Evolutionary conservation across 2,329 filamentous ascomycete genomes (phyloP).

Genomic region (Paraconiothyrium sp.): DNA sequence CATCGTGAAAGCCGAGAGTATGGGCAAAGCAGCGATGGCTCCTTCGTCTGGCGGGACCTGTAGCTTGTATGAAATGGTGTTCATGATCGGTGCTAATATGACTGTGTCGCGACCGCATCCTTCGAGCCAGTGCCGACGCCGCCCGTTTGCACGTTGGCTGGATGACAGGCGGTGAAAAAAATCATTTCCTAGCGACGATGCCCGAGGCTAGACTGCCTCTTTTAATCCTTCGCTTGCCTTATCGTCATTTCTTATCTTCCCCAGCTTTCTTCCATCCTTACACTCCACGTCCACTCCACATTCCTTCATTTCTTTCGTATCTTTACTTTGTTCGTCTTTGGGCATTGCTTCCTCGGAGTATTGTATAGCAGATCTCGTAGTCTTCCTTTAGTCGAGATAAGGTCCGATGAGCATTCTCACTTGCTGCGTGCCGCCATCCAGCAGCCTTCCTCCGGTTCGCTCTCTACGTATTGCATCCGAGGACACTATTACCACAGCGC

Average conservation of each 20-base stretch:
- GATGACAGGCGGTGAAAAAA: slow-evolving; percentile 47
- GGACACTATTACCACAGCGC: slow-evolving; percentile 31
- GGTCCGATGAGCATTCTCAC: slow-evolving; percentile 40
- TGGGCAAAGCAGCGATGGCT: not conserved
- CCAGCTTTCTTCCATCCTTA: slow-evolving; percentile 23
- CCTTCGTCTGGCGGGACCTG: not conserved
- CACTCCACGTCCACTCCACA: slow-evolving; percentile 21
- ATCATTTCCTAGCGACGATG: slow-evolving; percentile 22
- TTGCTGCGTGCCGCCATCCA: slow-evolving; percentile 44
- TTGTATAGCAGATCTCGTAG: slow-evolving; percentile 5
- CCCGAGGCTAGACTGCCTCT: slow-evolving; percentile 41
- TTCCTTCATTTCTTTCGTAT: slow-evolving; percentile 14
- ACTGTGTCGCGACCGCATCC: not conserved
- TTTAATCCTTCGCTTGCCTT: slow-evolving; percentile 14
- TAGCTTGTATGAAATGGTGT: not conserved
- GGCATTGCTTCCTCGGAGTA: slow-evolving; percentile 6
- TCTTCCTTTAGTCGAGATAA: not conserved
- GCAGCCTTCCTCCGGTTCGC: slow-evolving; percentile 43
- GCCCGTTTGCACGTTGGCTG: slow-evolving; percentile 23
- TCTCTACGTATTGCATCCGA: slow-evolving; percentile 33
- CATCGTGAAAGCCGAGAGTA: not conserved
- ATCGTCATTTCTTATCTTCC: slow-evolving; percentile 26
- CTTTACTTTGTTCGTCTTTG: slow-evolving; percentile 18
- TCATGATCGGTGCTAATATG: not conserved
- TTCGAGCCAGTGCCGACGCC: not conserved